Evolutionary conservation across 306 rosid species (phyloP).

Genomic region (Begonia masoniana): DNA sequence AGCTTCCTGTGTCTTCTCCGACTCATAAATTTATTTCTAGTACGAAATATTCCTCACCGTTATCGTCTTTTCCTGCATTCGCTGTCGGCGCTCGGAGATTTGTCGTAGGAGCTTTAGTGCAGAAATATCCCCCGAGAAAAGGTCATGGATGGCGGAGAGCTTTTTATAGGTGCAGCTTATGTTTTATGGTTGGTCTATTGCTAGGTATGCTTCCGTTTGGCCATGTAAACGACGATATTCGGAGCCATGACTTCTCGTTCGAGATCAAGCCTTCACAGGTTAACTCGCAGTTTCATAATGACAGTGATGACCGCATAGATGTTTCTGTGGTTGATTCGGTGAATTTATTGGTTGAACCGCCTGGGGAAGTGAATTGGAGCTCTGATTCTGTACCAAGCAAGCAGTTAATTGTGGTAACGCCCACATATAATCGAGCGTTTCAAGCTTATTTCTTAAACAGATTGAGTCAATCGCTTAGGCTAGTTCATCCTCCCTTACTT

Average conservation of each 20-base stretch:
- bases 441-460: conserved; percentile 74
- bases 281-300: conserved; percentile 18
- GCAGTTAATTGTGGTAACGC: conserved; percentile 78
- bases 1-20: conserved; percentile 39
- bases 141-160: conserved; percentile 40
- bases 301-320: conserved; percentile 5
- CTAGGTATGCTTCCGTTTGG: conserved; percentile 67
- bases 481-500: conserved; percentile 67
- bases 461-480: conserved; percentile 60
- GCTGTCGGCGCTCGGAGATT: conserved; percentile 25
- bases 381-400: conserved; percentile 45
- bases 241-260: conserved; percentile 26
- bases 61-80: conserved; percentile 19
- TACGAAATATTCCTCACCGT: conserved; percentile 39
- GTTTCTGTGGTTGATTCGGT: conserved; percentile 20
- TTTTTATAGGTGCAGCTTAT: conserved; percentile 39
- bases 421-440: conserved; percentile 58
- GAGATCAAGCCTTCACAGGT: conserved; percentile 54
- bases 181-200: conserved; percentile 63
- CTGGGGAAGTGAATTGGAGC: conserved; percentile 2
- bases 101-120: conserved; percentile 22
- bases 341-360: conserved; percentile 15
- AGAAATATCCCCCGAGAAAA: conserved; percentile 33
- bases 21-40: conserved; percentile 42
- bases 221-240: conserved; percentile 38